A percentile compares a stretch with the other conserved stretches of the same genome.
These are phyloP conservation scores for Spizellomyces punctatus DNA, from an alignment of 192 early-diverging fungal genomes.

Conservation along the genomic window DNA sequence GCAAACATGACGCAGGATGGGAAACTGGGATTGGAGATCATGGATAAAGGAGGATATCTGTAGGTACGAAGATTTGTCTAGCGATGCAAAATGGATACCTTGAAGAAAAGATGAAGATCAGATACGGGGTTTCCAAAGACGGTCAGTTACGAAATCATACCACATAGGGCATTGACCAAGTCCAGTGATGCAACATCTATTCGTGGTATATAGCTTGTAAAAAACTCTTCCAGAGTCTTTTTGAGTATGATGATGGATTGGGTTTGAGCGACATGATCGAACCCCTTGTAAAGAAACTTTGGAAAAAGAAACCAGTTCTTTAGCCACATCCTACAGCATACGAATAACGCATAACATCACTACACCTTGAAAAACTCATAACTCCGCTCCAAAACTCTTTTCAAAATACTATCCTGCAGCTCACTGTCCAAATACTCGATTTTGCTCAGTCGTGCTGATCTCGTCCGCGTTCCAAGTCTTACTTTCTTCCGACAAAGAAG, in stretches of 20 bases:
- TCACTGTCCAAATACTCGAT: conserved; percentile 15
- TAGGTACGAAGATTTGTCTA: conserved; percentile 12
- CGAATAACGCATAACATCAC: too few species aligned
- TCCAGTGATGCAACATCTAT: conserved; percentile 24
- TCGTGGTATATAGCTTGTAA: conserved; percentile 18
- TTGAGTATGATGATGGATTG: conserved; percentile 7
- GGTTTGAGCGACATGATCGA: conserved; percentile 3
- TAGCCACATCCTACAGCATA: too few species aligned
- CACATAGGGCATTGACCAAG: conserved; percentile 23
- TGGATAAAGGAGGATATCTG: conserved; percentile 20
- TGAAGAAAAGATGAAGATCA: background rate
- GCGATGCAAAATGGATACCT: conserved; percentile 27
- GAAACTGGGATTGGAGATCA: conserved; percentile 16
- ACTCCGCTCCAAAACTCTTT: background rate
- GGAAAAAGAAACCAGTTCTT: too few species aligned
- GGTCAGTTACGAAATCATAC: background rate
- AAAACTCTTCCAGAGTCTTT: conserved; percentile 33
- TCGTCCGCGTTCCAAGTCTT: conserved; percentile 10
- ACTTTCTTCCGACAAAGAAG: conserved; percentile 25
- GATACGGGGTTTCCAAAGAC: background rate
- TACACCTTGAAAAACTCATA: conserved; percentile 28
- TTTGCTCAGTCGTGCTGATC: conserved; percentile 3
- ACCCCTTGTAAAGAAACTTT: conserved; percentile 17
- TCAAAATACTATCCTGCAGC: conserved; percentile 20
- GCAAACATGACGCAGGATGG: background rate